phyloP scores from a whole-genome alignment of 139 green algal species.

The Haematococcus lacustris region DNA sequence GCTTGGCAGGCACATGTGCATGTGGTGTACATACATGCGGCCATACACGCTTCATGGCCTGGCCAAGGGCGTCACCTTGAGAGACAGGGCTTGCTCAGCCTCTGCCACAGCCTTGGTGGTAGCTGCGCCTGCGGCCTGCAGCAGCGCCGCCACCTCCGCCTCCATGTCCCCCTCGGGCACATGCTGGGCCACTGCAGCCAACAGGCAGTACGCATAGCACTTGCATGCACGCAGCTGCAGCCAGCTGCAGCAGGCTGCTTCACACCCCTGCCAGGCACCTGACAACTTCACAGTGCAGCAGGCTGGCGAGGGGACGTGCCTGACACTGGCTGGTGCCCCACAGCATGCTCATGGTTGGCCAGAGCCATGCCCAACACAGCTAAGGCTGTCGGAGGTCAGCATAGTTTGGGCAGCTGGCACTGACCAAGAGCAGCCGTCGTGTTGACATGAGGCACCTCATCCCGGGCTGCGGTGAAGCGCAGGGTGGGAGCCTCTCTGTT shows the following conservation, averaged over 20 bases:
- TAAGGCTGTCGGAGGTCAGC: too few relatives aligned
- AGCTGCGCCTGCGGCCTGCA: slow-evolving; percentile 51
- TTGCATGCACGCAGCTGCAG: not conserved
- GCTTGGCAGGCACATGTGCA: too few relatives aligned
- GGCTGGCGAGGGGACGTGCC: too few relatives aligned
- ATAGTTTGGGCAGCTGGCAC: not conserved
- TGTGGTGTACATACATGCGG: too few relatives aligned
- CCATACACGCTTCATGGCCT: too few relatives aligned
- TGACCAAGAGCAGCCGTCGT: slow-evolving; percentile 41
- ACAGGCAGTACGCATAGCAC: too few relatives aligned
- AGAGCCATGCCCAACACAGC: too few relatives aligned
- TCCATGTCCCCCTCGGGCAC: slow-evolving; percentile 63
- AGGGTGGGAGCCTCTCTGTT: slow-evolving; percentile 88
- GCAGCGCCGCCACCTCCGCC: slow-evolving; percentile 75
- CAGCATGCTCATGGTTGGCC: too few relatives aligned
- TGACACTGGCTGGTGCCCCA: too few relatives aligned
- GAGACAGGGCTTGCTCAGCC: slow-evolving; percentile 59
- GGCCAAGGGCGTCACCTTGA: slow-evolving; percentile 59
- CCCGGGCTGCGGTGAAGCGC: slow-evolving; percentile 47
- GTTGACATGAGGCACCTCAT: slow-evolving; percentile 25
- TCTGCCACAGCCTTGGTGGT: slow-evolving; percentile 51
- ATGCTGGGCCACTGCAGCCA: slow-evolving; percentile 20
- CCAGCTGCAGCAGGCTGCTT: too few relatives aligned
- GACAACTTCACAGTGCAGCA: too few relatives aligned
- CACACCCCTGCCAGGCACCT: too few relatives aligned